Percentiles rank a stretch among this genome's conserved stretches.
These are phyloP conservation scores for Lactifluus volemus DNA, from an alignment of 768 basidiomycete genomes.

Conservation along the genomic window DNA sequence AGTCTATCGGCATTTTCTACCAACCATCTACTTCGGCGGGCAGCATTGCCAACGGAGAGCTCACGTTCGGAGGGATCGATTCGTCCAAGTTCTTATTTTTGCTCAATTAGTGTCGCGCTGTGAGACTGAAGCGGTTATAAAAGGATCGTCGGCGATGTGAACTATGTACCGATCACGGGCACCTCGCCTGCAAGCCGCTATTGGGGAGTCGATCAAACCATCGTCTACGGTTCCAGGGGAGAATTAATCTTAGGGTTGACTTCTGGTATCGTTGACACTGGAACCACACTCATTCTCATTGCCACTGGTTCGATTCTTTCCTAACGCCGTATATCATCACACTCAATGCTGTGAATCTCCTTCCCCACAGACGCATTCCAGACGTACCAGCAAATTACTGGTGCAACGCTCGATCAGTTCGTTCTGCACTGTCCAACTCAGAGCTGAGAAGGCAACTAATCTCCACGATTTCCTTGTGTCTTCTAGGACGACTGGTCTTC, in stretches of 20 bases:
- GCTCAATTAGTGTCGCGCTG: conserved; percentile 9
- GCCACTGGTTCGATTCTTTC: conserved; percentile 30
- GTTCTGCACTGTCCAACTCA: too few species aligned
- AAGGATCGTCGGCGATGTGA: conserved; percentile 30
- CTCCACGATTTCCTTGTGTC: too few species aligned
- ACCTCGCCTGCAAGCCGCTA: conserved; percentile 39
- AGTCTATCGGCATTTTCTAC: conserved; percentile 46
- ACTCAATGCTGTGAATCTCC: too few species aligned
- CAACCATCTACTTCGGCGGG: conserved; percentile 34
- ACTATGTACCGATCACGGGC: conserved; percentile 34
- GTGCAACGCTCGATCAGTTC: too few species aligned
- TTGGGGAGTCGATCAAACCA: conserved; percentile 41
- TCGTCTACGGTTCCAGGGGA: conserved; percentile 29
- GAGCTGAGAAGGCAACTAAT: too few species aligned
- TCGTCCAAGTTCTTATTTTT: conserved; percentile 29
- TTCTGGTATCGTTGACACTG: conserved; percentile 45
- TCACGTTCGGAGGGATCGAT: conserved; percentile 49
- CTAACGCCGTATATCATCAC: too few species aligned
- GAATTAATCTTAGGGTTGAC: conserved; percentile 28
- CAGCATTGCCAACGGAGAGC: conserved; percentile 39
- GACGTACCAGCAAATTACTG: too few species aligned
- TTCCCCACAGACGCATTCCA: too few species aligned
- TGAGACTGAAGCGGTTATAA: not conserved
- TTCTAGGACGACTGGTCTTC: too few species aligned
- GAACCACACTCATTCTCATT: conserved; percentile 46